Conservation (phyloP, 768 basidiomycete species). For the Leccinum disarticulatum region DNA sequence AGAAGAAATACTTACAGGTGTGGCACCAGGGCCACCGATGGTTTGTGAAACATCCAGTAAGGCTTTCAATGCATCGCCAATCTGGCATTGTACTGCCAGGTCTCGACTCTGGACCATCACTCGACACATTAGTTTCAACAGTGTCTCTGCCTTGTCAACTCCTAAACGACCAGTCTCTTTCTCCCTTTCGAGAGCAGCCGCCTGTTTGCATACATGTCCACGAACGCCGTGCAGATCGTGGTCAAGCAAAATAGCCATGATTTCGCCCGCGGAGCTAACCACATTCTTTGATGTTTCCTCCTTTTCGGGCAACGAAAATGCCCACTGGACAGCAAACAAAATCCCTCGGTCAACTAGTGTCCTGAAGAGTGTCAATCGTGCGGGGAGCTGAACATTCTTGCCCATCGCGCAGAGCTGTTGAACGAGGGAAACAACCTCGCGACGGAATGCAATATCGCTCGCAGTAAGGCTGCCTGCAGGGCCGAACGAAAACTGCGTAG, state of each 20-base stretch:
- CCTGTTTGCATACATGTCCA: constrained; percentile 80
- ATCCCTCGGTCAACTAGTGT: constrained; percentile 86
- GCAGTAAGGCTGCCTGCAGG: constrained; percentile 57
- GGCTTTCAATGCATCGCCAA: constrained; percentile 83
- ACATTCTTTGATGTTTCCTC: constrained; percentile 51
- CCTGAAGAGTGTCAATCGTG: constrained; percentile 83
- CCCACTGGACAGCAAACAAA: constrained; percentile 91
- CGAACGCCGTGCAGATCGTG: constrained; percentile 89
- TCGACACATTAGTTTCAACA: constrained; percentile 72
- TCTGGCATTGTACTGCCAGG: constrained; percentile 83
- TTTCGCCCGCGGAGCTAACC: constrained; percentile 82
- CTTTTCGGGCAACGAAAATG: constrained; percentile 66
- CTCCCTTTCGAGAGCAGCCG: constrained; percentile 67
- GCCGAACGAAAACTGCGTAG: constrained; percentile 49
- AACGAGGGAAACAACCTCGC: constrained; percentile 82
- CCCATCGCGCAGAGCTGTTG: constrained; percentile 95
- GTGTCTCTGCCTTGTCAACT: constrained; percentile 66
- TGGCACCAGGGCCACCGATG: constrained; percentile 36
- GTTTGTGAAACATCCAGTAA: constrained; percentile 75
- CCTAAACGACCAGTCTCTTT: constrained; percentile 53
- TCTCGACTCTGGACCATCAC: constrained; percentile 80
- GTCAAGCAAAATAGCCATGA: constrained; percentile 82
- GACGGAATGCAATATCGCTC: constrained; percentile 54
- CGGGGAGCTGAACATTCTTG: constrained; percentile 91
- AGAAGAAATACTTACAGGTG: constrained; percentile 30